A percentile compares a stretch with the other conserved stretches of the same genome.
Conservation (phyloP, 805 yeast species). For the Hemisphaericaspora nanyangensis region DNA sequence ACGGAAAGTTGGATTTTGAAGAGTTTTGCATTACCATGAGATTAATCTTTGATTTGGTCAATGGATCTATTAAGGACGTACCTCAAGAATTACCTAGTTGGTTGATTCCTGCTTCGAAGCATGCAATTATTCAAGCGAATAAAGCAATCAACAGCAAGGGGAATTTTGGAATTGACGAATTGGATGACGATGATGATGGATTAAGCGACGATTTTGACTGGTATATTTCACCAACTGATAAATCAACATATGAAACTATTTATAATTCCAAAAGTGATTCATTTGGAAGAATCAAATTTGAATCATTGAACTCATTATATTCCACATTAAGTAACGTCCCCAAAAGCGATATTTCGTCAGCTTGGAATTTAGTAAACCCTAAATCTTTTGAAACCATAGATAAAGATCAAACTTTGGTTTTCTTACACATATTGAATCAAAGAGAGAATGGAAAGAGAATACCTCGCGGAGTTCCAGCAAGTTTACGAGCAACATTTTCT, state of each 20-base stretch:
- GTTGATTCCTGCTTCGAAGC: conserved; percentile 88
- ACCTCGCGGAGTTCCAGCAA: conserved; percentile 93
- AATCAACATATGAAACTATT: conserved; percentile 70
- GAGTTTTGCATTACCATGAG: conserved; percentile 98
- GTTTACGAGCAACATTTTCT: conserved; percentile 85
- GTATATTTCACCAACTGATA: conserved; percentile 92
- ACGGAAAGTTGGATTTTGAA: conserved; percentile 90
- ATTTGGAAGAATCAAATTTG: conserved; percentile 76
- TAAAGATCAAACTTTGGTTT: conserved; percentile 87
- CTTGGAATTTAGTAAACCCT: conserved; percentile 96
- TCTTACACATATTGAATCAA: conserved; percentile 86
- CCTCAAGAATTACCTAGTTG: conserved; percentile 82
- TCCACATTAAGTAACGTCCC: conserved; percentile 70
- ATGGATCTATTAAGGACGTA: conserved; percentile 52
- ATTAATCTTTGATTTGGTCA: conserved; percentile 84
- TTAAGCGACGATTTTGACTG: conserved; percentile 79
- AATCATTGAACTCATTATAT: conserved; percentile 66
- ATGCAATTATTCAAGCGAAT: conserved; percentile 82
- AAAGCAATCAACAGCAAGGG: conserved; percentile 47
- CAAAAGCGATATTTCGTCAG: conserved; percentile 76
- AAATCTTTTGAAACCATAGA: conserved; percentile 83
- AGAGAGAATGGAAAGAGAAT: conserved; percentile 79
- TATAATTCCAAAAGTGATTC: conserved; percentile 71
- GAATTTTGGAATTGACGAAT: conserved; percentile 12
- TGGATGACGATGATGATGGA: conserved; percentile 60